Evolutionary conservation across 257 asterid species (phyloP), one percentile per base, ranked within the genome.

Genomic region (Nicotiana tomentosiformis): DNA sequence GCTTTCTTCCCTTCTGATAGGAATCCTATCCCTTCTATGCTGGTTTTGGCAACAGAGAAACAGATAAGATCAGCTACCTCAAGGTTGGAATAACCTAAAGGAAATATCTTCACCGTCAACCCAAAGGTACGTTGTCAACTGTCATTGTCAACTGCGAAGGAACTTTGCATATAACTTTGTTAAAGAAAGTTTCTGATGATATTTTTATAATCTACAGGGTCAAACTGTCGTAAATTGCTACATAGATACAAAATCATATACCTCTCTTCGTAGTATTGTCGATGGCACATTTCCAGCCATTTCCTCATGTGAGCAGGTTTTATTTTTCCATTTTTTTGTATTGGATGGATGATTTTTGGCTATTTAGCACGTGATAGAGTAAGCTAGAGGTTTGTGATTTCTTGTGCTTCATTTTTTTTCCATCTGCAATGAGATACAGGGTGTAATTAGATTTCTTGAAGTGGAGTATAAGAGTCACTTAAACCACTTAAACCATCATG

Each of bases 11-110:
- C 97, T 84, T 86, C 88, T n/a, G 97, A 90, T 86, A 88, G 81
- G 58, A 92, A 88, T 87, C 97, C 14, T 93, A 90, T 84, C 97
- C 97, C n/a, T 93, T 92, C 85, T 93, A 93, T 80, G 97, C 95
- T 79, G 97, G 97, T 65, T 93, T 93, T 78, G 95, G 97, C 66
- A 93, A 93, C 86, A 85, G 97, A 87, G 91, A 92, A 89, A 93
- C 95, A 1, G 97, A 93, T 83, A 93, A 92, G 89, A 70, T 93
- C 65, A 93, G 97, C 92, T 93, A 93, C 82, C 90, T 92, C 18
- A 93, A 90, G 87, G 97, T 93, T 56, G 97, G 97, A 82, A 93
- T 93, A 49, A 7, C 95, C 97, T 7, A 87, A 83, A 82, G 96
- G 93, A 18, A 93, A 93, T 86, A 93, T 93, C 84, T 91, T 93